Evolutionary conservation across 140 eudicot species (phyloP).

Genomic region (Stevia rebaudiana): DNA sequence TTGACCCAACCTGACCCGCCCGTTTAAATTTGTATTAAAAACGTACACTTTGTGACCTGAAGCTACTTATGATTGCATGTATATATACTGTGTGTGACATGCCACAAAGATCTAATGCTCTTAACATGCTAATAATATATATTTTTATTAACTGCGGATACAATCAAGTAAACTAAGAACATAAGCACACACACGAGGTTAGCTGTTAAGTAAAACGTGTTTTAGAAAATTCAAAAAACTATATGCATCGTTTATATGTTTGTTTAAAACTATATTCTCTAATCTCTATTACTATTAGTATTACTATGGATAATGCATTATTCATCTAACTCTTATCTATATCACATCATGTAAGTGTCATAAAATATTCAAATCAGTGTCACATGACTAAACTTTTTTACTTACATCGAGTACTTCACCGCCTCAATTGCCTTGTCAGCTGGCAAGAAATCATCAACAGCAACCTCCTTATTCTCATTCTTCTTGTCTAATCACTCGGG

Average conservation of each 20-base stretch:
- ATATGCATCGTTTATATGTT: too few relatives aligned
- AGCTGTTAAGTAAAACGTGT: too few relatives aligned
- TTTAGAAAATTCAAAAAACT: not conserved
- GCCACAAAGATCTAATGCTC: not conserved
- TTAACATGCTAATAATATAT: not conserved
- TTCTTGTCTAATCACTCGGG: conserved; percentile 60
- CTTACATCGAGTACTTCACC: conserved; percentile 70
- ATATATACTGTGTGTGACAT: not conserved
- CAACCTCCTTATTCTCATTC: conserved; percentile 90
- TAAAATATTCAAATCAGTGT: not conserved
- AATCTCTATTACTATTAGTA: too few relatives aligned
- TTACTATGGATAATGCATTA: not conserved
- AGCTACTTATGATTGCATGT: not conserved
- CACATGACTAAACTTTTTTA: not conserved
- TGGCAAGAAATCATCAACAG: conserved; percentile 78
- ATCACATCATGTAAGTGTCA: not conserved
- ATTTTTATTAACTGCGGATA: not conserved
- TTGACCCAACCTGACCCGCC: not conserved
- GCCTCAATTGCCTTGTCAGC: conserved; percentile 68
- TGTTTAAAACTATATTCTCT: too few relatives aligned
- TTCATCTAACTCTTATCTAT: not conserved
- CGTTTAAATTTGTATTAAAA: not conserved
- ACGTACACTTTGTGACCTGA: not conserved
- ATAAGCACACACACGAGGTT: too few relatives aligned
- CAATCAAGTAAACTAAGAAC: too few relatives aligned